Evolutionary conservation across 2,329 filamentous ascomycete genomes (phyloP).

Genomic region (Colletotrichum navitas): DNA sequence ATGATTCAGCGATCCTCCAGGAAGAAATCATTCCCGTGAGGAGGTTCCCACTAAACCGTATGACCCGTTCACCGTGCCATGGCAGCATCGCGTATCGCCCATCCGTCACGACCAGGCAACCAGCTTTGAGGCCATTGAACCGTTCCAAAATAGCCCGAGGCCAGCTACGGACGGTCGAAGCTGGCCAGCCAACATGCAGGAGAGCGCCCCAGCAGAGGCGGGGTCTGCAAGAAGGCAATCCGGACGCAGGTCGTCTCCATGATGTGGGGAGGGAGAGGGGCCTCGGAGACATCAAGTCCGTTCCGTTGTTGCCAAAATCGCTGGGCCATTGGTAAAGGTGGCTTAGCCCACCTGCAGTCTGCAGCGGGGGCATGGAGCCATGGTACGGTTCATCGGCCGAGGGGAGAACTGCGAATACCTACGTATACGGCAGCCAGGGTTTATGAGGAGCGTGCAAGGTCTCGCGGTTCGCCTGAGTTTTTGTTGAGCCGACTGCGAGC

Average conservation of each 20-base stretch:
- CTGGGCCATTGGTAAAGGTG: slow-evolving; percentile 29
- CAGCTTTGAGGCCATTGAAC: slow-evolving; percentile 14
- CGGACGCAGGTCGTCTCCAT: slow-evolving; percentile 40
- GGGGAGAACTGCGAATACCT: neutral
- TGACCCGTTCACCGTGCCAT: slow-evolving; percentile 16
- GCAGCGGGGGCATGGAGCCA: slow-evolving; percentile 18
- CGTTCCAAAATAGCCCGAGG: slow-evolving; percentile 17
- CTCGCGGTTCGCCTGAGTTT: slow-evolving; percentile 19
- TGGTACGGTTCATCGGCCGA: slow-evolving; percentile 17
- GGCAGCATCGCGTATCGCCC: slow-evolving; percentile 18
- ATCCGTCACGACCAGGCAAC: slow-evolving; percentile 15
- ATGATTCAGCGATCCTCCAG: slow-evolving; percentile 38
- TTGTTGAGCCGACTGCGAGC: slow-evolving; percentile 33
- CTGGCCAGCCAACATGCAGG: slow-evolving; percentile 27
- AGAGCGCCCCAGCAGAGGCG: slow-evolving; percentile 27
- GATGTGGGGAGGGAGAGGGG: slow-evolving; percentile 37
- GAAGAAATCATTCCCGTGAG: slow-evolving; percentile 33
- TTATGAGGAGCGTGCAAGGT: slow-evolving; percentile 21
- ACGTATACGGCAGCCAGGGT: neutral
- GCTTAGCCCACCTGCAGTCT: slow-evolving; percentile 37
- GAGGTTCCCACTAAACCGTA: slow-evolving; percentile 26
- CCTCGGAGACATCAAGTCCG: slow-evolving; percentile 32
- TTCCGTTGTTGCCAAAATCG: slow-evolving; percentile 7
- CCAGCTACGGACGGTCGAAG: slow-evolving; percentile 14
- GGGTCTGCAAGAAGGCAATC: slow-evolving; percentile 40